Evolutionary conservation across 1,139 yeast species (phyloP), one percentile per base, ranked within the genome.

Genomic region (Magnusiomyces sp.): DNA sequence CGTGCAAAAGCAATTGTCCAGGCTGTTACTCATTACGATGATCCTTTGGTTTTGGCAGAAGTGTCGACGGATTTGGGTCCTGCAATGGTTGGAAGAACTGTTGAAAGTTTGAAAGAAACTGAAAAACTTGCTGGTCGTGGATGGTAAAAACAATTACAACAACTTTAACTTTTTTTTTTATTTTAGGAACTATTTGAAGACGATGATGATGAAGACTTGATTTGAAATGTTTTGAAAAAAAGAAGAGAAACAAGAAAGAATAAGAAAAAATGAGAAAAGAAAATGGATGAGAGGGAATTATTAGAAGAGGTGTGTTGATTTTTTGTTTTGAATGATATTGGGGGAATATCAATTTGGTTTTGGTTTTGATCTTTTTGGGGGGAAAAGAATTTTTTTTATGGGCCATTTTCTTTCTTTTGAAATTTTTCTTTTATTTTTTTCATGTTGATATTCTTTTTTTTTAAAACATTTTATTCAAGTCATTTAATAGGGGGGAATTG

Each of bases 1-100:
- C 74, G 86, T 61, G 95, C 95, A 43, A 76, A 71, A 60, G 89
- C 94, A 27, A 81, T 86, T 65, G 95, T 86, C 48, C 80, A 83
- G 63, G 89, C 94, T 23, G 88, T 86, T 37, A 83, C 92, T 42
- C 80, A 83, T 63, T 86, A 71, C 71, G 69, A 80, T 52, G 85
- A 84, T 59, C 79, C 92, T 16, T 65, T 66, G 57, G 75, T 77
- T 61, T 68, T 86, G 40, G 77, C 86, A 64, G 84, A 83, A 63
- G 81, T 75, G 54, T 81, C 90, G 43, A 81, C 84, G 45, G 87
- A 82, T 60, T 74, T 86, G 58, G 95, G 95, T 48, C 80, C 81
- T 56, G 79, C 81, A 64, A 83, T 83, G 89, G 77, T 78, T 51
- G 90, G 90, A 46, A 74, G 79, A 50, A 76, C 80, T 52, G 78